Base-by-base conservation (phyloP, 306 rosid species). In the Senna siamea region DNA sequence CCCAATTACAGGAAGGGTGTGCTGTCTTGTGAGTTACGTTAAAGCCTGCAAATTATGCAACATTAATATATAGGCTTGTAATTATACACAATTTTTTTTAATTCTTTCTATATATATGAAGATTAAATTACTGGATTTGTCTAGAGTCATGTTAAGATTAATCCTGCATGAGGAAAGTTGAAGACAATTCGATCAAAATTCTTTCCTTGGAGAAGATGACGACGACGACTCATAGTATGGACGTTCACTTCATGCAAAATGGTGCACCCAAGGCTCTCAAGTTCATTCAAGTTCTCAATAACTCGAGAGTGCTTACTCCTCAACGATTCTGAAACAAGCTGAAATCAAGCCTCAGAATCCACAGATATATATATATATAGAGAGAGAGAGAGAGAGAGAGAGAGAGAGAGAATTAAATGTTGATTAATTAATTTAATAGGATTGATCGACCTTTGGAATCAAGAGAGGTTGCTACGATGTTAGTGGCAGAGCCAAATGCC, bases 131-230 rank as follows among this genome's bases (percentile, higher is more conserved):
- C 64, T 57, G 4, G 10, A 57, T 28, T 57, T 57, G 64, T 4
- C 0, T 0, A 26, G 0, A 5, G 5, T 2, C 0, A 15, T 12
- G 18, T 0, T 0, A 40, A 59, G 57, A n/a, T 5, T 3, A 23
- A 58, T 0, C 85, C 90, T 7, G 87, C 81, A 51, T 80, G 87
- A 14, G 89, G 89, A 28, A 85, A 87, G 51, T 80, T 82, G 38
- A 72, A 87, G 22, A 84, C 22, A 5, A 58, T 58, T 58, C 43
- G 20, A 32, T 58, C 22, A 32, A 82, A 82, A 0, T 0, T 11
- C 2, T 7, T 1, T 20, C 1, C 0, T 0, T 0, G 3, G 11
- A 84, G 73, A 70, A 0, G 43, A 4, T 38, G 47, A 26, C 78
- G 77, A 26, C 78, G 77, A 3, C 17, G 63, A 79, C 6, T 28